phyloP scores from a whole-genome alignment of 768 basidiomycete species.

The Termitomyces sp. region DNA sequence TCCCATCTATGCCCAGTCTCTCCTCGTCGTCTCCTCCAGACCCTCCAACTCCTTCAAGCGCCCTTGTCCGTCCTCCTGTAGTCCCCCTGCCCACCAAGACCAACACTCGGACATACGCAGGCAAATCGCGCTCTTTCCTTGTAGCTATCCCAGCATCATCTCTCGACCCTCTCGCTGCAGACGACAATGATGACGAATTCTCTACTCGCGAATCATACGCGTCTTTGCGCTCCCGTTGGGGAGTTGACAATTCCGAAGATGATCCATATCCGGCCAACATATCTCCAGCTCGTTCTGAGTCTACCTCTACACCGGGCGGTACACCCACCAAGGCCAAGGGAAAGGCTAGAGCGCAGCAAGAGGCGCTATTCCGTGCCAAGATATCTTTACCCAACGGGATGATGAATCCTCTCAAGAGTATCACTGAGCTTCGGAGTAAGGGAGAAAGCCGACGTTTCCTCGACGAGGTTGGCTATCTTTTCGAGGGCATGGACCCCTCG shows the following conservation, averaged over 20 bases:
- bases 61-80: constrained; percentile 22
- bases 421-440: constrained; percentile 76
- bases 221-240: constrained; percentile 74
- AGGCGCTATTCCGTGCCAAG: constrained; percentile 15
- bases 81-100: constrained; percentile 24
- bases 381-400: constrained; percentile 46
- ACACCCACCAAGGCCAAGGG: constrained; percentile 38
- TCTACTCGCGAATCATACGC: constrained; percentile 70
- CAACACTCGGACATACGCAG: constrained; percentile 67
- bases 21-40: constrained; percentile 26
- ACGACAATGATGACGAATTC: constrained; percentile 47
- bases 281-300: constrained; percentile 31
- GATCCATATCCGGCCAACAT: constrained; percentile 44
- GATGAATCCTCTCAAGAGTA: constrained; percentile 76
- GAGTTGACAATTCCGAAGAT: constrained; percentile 77
- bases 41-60: constrained; percentile 20
- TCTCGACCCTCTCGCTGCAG: constrained; percentile 20
- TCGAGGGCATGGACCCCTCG: constrained; percentile 67
- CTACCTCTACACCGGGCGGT: constrained; percentile 30
- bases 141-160: constrained; percentile 48
- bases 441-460: constrained; percentile 78
- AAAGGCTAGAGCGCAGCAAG: constrained; percentile 32
- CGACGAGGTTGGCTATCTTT: constrained; percentile 82
- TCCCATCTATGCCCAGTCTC: constrained; percentile 35
- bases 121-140: constrained; percentile 78